These are phyloP conservation scores for Stephania japonica DNA, from an alignment of 164 flowering plant species.

Conservation along the genomic window DNA sequence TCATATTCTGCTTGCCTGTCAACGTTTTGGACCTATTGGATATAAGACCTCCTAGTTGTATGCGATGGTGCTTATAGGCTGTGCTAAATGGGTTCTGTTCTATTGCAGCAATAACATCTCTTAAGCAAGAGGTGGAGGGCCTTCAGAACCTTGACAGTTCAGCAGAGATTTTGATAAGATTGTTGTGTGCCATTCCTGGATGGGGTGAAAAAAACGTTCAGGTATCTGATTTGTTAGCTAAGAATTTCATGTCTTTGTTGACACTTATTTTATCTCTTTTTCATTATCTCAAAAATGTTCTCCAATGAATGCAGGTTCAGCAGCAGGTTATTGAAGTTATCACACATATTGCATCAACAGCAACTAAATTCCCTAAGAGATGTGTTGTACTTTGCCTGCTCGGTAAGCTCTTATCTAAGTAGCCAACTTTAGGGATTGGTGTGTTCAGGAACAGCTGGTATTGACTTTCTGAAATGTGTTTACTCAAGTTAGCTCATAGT, in stretches of 20 bases:
- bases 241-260: background rate
- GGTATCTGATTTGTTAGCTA: constrained; percentile 34
- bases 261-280: background rate
- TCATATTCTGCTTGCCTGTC: no score
- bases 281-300: background rate
- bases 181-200: constrained; percentile 87
- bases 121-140: constrained; percentile 75
- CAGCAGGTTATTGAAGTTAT: constrained; percentile 89
- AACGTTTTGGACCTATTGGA: no score
- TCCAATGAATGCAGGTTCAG: constrained; percentile 67
- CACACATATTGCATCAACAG: constrained; percentile 64
- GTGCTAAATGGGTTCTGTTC: constrained; percentile 4
- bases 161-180: constrained; percentile 76
- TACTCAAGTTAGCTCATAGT: background rate
- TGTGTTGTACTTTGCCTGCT: constrained; percentile 89
- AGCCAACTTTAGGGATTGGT: background rate
- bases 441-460: background rate
- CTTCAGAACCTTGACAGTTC: constrained; percentile 53
- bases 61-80: background rate
- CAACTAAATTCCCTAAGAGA: constrained; percentile 69
- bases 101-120: constrained; percentile 65
- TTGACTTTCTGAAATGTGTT: background rate
- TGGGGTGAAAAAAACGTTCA: constrained; percentile 99
- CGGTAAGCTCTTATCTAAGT: constrained; percentile 32
- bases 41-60: background rate